phyloP scores from a whole-genome alignment of 2,329 filamentous ascomycete genomes.

The Penicillium aurantiogriseum region DNA sequence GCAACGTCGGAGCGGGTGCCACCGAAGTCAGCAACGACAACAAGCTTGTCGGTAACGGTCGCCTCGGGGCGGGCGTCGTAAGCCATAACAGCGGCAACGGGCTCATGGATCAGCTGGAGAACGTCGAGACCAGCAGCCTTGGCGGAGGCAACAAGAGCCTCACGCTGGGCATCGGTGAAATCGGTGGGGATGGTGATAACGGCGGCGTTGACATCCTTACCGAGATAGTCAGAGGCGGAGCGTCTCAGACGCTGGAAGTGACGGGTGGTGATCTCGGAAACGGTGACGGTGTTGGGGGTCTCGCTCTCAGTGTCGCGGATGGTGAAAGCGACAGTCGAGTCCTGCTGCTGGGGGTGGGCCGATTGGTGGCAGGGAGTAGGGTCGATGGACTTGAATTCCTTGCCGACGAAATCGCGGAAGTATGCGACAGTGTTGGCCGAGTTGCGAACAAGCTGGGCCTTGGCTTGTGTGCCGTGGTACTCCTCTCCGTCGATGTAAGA shows the following conservation, averaged over 20 bases:
- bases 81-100: slow-evolving; percentile 81
- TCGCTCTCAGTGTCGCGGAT: slow-evolving; percentile 72
- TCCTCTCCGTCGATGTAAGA: slow-evolving; percentile 96
- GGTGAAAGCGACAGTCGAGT: slow-evolving; percentile 73
- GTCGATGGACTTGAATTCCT: slow-evolving; percentile 96
- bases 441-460: slow-evolving; percentile 89
- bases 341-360: slow-evolving; percentile 77
- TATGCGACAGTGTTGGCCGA: slow-evolving; percentile 88
- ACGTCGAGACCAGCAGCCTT: slow-evolving; percentile 81
- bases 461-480: slow-evolving; percentile 94
- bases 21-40: slow-evolving; percentile 89
- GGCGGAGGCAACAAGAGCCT: slow-evolving; percentile 73
- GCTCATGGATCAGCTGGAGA: slow-evolving; percentile 89
- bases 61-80: slow-evolving; percentile 84
- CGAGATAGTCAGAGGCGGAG: slow-evolving; percentile 87
- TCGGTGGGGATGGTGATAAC: slow-evolving; percentile 94
- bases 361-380: slow-evolving; percentile 92
- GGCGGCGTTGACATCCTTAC: slow-evolving; percentile 89
- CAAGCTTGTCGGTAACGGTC: slow-evolving; percentile 75
- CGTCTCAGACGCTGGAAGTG: slow-evolving; percentile 77
- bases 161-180: slow-evolving; percentile 83
- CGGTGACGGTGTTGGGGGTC: slow-evolving; percentile 66
- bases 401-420: slow-evolving; percentile 93
- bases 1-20: slow-evolving; percentile 90
- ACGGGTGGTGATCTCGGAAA: slow-evolving; percentile 79